Percentiles rank a stretch among this genome's conserved stretches.
Evolutionary conservation across 2,329 filamentous ascomycete genomes (phyloP).

Genomic region (Colletotrichum ledebouriae): DNA sequence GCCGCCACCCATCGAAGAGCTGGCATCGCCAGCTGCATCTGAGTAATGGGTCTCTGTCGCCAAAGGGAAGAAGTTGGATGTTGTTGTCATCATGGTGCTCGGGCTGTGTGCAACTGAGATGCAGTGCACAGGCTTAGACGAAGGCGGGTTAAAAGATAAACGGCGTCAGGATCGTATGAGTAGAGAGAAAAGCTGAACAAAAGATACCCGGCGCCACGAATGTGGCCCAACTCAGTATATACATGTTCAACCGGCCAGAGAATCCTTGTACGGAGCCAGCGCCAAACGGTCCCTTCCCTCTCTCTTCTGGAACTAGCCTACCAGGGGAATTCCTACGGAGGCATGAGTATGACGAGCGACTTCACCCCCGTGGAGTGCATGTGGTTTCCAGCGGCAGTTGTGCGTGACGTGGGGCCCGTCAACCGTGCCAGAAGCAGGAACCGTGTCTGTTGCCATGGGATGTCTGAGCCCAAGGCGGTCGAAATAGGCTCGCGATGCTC

Average conservation of each 20-base stretch:
- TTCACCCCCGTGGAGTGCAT: conserved; percentile 22
- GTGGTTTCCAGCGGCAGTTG: conserved; percentile 30
- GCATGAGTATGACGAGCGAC: conserved; percentile 12
- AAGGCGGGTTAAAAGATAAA: conserved; percentile 9
- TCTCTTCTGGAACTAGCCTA: conserved; percentile 13
- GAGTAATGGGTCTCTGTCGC: conserved; percentile 56
- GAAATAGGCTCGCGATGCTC: conserved; percentile 32
- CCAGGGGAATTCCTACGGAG: background rate
- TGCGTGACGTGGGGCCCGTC: conserved; percentile 14
- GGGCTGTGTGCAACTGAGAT: conserved; percentile 15
- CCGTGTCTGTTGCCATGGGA: conserved; percentile 28
- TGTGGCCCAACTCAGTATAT: conserved; percentile 43
- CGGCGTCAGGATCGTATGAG: conserved; percentile 40
- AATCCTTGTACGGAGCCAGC: conserved; percentile 12
- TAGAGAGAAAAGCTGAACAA: conserved; percentile 38
- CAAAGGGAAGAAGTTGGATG: conserved; percentile 57
- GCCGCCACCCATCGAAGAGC: conserved; percentile 51
- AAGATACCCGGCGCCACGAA: conserved; percentile 42
- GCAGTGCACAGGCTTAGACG: conserved; percentile 1
- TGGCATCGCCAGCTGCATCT: conserved; percentile 50
- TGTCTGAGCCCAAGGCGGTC: conserved; percentile 27
- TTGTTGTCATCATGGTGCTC: conserved; percentile 56
- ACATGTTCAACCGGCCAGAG: conserved; percentile 32
- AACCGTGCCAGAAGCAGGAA: conserved; percentile 25
- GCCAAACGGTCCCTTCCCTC: conserved; percentile 19